Percentiles rank a stretch among this genome's conserved stretches.
Conservation (phyloP, 1,284 basidiomycete species). For the Xerocomus amazonicus region DNA sequence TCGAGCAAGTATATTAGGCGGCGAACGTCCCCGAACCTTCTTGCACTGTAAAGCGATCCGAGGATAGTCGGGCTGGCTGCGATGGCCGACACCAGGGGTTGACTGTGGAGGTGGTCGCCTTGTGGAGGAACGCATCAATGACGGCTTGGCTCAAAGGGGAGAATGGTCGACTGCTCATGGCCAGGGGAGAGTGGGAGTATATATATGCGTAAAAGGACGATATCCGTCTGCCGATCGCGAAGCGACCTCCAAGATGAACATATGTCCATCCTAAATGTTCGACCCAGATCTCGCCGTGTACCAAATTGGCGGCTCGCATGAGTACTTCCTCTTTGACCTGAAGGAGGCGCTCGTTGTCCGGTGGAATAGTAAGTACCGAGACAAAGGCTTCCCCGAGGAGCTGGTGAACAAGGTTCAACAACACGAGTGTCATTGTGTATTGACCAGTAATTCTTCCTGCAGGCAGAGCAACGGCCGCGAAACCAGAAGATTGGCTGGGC, state of each 20-base stretch:
- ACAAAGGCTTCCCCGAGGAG: constrained; percentile 72
- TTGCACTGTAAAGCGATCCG: constrained; percentile 53
- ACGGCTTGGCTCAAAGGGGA: constrained; percentile 57
- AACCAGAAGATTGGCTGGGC: constrained; percentile 47
- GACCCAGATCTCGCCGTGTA: constrained; percentile 84
- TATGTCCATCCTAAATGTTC: constrained; percentile 84
- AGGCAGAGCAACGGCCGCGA: constrained; percentile 63
- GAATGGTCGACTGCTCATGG: constrained; percentile 52
- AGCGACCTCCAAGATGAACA: constrained; percentile 68
- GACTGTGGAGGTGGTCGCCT: constrained; percentile 71
- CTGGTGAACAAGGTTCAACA: constrained; percentile 73
- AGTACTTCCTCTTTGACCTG: constrained; percentile 81
- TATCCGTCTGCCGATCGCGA: constrained; percentile 72
- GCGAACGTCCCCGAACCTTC: constrained; percentile 66
- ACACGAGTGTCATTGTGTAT: constrained; percentile 75
- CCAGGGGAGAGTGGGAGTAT: constrained; percentile 58
- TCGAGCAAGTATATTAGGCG: constrained; percentile 67
- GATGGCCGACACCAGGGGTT: constrained; percentile 67
- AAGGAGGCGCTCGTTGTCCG: constrained; percentile 55
- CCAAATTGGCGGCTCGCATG: constrained; percentile 68
- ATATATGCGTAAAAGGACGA: constrained; percentile 65
- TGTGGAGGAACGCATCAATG: constrained; percentile 62
- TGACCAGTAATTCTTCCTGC: constrained; percentile 70
- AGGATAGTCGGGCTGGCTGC: constrained; percentile 59
- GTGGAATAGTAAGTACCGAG: constrained; percentile 49